phyloP scores from a whole-genome alignment of 371 early-diverging fungal genomes.

The Capillidium rhysosporum region DNA sequence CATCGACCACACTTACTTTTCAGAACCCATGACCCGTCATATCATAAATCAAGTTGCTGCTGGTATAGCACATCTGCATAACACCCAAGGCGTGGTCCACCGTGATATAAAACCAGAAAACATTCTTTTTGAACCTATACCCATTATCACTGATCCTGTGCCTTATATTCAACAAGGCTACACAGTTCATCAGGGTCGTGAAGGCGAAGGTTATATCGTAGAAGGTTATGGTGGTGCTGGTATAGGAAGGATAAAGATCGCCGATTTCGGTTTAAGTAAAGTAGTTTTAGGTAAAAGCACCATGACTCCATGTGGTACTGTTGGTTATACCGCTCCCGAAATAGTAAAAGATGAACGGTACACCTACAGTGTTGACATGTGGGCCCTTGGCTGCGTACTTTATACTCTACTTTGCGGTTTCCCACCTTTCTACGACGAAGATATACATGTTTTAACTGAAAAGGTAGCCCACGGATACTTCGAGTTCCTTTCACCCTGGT shows the following conservation, averaged over 20 bases:
- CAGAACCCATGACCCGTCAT: constrained; percentile 53
- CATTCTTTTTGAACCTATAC: constrained; percentile 58
- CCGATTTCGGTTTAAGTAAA: constrained; percentile 73
- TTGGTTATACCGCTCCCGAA: constrained; percentile 84
- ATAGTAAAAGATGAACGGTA: constrained; percentile 63
- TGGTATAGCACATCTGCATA: constrained; percentile 75
- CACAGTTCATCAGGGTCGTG: constrained; percentile 26
- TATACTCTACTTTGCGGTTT: constrained; percentile 78
- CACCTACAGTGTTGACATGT: constrained; percentile 75
- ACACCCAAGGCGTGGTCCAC: constrained; percentile 69
- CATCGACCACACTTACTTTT: constrained; percentile 55
- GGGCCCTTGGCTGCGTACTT: constrained; percentile 84
- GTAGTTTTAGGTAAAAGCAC: constrained; percentile 62
- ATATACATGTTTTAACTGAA: constrained; percentile 44
- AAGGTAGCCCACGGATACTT: constrained; percentile 58
- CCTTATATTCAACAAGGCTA: constrained; percentile 9
- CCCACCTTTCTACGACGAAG: constrained; percentile 79
- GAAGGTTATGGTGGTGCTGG: constrained; percentile 55
- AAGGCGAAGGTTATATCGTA: constrained; percentile 50
- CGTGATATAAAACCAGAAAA: constrained; percentile 97
- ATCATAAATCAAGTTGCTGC: constrained; percentile 75
- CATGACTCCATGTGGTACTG: constrained; percentile 78
- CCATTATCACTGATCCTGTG: constrained; percentile 24
- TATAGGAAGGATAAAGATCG: constrained; percentile 62
- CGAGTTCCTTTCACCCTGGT: constrained; percentile 66